Evolutionary conservation across 148 eudicot species (phyloP).

Genomic region (Polygonum aviculare): DNA sequence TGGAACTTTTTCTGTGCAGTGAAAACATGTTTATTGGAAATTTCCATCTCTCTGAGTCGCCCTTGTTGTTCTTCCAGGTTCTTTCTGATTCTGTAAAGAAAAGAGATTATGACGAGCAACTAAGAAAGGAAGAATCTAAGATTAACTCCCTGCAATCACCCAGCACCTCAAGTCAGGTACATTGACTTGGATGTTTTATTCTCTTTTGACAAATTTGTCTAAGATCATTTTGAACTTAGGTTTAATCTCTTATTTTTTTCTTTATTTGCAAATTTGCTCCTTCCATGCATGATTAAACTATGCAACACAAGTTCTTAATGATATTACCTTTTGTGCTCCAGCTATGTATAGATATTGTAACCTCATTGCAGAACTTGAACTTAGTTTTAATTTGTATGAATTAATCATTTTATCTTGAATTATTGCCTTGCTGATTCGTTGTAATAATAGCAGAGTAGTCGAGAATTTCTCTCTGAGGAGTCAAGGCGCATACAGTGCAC

Average conservation of each 20-base stretch:
- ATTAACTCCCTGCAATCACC: constrained; percentile 58
- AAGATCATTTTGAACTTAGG: not conserved
- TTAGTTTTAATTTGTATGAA: not conserved
- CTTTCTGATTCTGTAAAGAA: constrained; percentile 89
- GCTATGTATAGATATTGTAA: not conserved
- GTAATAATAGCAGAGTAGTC: constrained; percentile 34
- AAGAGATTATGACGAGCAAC: constrained; percentile 92
- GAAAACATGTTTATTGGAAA: not conserved
- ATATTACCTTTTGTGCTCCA: not conserved
- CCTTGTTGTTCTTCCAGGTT: constrained; percentile 37
- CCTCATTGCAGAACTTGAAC: not conserved
- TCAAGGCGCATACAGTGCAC: constrained; percentile 98
- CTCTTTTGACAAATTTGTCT: not conserved
- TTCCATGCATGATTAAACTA: not conserved
- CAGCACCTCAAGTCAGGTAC: constrained; percentile 75
- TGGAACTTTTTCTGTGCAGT: constrained; percentile 2
- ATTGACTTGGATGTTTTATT: not conserved
- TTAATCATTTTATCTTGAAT: not conserved
- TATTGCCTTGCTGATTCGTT: not conserved
- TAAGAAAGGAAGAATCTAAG: constrained; percentile 76
- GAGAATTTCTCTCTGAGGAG: constrained; percentile 80
- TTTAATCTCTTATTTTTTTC: not conserved
- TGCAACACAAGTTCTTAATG: not conserved
- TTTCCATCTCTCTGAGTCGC: constrained; percentile 2
- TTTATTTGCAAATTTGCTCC: not conserved